These are phyloP conservation scores for Polygonum aviculare DNA, from an alignment of 148 eudicot species.

Conservation along the genomic window DNA sequence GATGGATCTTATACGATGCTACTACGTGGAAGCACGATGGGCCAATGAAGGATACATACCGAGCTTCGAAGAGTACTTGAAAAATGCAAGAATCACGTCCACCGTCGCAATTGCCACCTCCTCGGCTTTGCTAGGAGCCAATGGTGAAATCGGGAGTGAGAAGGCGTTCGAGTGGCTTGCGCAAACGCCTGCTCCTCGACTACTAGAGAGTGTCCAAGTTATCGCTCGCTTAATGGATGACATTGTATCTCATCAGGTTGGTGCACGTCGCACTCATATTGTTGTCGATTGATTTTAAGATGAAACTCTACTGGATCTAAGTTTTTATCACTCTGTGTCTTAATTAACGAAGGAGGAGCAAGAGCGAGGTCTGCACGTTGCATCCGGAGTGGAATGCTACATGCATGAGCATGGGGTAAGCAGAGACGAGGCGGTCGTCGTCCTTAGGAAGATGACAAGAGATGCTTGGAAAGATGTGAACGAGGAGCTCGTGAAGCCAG, in stretches of 20 bases:
- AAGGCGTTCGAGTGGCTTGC: constrained; percentile 17
- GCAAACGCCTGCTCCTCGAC: not conserved
- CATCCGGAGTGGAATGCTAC: constrained; percentile 16
- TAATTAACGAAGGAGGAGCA: not conserved
- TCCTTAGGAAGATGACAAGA: constrained; percentile 16
- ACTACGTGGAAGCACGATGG: constrained; percentile 21
- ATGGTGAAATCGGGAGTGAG: constrained; percentile 11
- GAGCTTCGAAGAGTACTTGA: constrained; percentile 21
- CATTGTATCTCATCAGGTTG: constrained; percentile 16
- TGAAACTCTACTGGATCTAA: no score
- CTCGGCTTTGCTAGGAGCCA: constrained; percentile 19
- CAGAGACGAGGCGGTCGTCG: constrained; percentile 18
- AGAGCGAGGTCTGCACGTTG: not conserved
- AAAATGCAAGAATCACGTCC: not conserved
- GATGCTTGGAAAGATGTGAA: constrained; percentile 36
- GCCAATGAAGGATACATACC: constrained; percentile 16
- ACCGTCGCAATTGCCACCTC: not conserved
- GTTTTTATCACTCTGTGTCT: no score
- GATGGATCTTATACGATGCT: constrained; percentile 19
- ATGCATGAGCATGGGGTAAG: constrained; percentile 21
- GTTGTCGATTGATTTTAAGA: no score
- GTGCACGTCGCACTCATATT: no score
- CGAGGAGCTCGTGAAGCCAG: constrained; percentile 18
- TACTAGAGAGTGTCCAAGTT: constrained; percentile 18
- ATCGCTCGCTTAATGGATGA: constrained; percentile 23